phyloP scores from a whole-genome alignment of 2,329 filamentous ascomycete species.

The Aspergillus novoparasiticus region DNA sequence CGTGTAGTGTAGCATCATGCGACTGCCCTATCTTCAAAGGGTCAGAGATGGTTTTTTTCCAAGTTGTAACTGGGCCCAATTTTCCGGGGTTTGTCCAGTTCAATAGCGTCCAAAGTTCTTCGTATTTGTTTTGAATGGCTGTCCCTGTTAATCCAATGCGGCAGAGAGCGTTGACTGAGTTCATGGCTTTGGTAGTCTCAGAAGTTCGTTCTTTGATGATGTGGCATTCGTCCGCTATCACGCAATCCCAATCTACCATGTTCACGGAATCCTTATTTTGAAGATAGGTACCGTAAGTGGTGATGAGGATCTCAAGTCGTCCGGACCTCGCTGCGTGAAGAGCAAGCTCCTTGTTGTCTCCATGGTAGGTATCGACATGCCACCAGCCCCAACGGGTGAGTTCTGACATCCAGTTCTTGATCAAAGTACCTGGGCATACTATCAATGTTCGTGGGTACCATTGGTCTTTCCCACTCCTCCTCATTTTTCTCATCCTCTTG shows the following conservation, averaged over 20 bases:
- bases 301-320: slow-evolving; percentile 85
- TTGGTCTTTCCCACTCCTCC: slow-evolving; percentile 57
- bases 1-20: slow-evolving; percentile 81
- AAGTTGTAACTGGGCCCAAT: slow-evolving; percentile 69
- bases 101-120: slow-evolving; percentile 92
- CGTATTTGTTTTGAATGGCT: slow-evolving; percentile 96
- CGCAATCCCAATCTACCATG: slow-evolving; percentile 86
- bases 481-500: slow-evolving; percentile 85
- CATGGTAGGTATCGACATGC: slow-evolving; percentile 83
- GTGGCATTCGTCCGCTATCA: slow-evolving; percentile 94
- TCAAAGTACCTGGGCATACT: slow-evolving; percentile 83
- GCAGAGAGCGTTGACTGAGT: slow-evolving; percentile 86
- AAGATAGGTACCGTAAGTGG: slow-evolving; percentile 86
- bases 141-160: slow-evolving; percentile 92
- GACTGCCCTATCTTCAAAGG: slow-evolving; percentile 87
- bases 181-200: slow-evolving; percentile 82
- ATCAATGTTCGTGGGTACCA: slow-evolving; percentile 89
- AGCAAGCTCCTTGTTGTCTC: slow-evolving; percentile 68
- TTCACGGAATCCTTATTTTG: slow-evolving; percentile 79
- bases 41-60: slow-evolving; percentile 75
- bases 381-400: slow-evolving; percentile 93
- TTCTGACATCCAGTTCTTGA: slow-evolving; percentile 90
- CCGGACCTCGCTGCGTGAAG: slow-evolving; percentile 74
- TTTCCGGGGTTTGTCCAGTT: slow-evolving; percentile 93
- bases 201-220: slow-evolving; percentile 78